Percentiles rank a stretch among this genome's conserved stretches.
These are phyloP conservation scores for Colletotrichum lini DNA, from an alignment of 2,329 filamentous ascomycete genomes.

Conservation along the genomic window DNA sequence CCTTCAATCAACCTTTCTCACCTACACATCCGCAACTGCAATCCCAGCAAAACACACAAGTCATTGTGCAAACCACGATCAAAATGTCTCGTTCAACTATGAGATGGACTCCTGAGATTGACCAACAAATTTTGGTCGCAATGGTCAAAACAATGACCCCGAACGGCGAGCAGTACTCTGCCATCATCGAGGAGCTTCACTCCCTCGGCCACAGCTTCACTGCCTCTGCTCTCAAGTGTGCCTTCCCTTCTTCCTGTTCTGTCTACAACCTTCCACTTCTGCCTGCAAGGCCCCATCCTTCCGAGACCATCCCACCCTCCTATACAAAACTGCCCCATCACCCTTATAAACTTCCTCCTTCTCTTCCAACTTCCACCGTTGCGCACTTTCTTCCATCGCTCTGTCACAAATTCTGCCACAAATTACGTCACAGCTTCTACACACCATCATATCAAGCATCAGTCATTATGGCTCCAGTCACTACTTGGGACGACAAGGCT, in stretches of 20 bases:
- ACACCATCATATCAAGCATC: conserved; percentile 33
- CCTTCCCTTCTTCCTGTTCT: conserved; percentile 15
- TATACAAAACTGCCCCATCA: background rate
- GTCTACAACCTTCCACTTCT: conserved; percentile 11
- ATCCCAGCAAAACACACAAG: background rate
- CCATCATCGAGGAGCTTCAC: conserved; percentile 50
- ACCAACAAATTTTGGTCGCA: conserved; percentile 61
- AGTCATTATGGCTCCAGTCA: conserved; percentile 33
- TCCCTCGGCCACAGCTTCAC: conserved; percentile 57
- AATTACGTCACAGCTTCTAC: background rate
- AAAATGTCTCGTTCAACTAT: conserved; percentile 48
- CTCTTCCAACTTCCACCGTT: conserved; percentile 7
- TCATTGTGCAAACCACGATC: background rate
- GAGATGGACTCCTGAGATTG: conserved; percentile 59
- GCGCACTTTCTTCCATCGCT: background rate
- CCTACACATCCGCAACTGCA: background rate
- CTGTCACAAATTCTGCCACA: background rate
- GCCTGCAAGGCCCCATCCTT: background rate
- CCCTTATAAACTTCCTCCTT: background rate
- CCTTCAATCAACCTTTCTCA: background rate
- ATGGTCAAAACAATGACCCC: conserved; percentile 56
- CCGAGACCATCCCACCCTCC: conserved; percentile 10
- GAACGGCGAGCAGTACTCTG: conserved; percentile 52
- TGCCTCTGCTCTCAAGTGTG: conserved; percentile 57
- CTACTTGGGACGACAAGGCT: conserved; percentile 53